Evolutionary conservation across 305 asterid species (phyloP).

Genomic region (Andrographis paniculata): DNA sequence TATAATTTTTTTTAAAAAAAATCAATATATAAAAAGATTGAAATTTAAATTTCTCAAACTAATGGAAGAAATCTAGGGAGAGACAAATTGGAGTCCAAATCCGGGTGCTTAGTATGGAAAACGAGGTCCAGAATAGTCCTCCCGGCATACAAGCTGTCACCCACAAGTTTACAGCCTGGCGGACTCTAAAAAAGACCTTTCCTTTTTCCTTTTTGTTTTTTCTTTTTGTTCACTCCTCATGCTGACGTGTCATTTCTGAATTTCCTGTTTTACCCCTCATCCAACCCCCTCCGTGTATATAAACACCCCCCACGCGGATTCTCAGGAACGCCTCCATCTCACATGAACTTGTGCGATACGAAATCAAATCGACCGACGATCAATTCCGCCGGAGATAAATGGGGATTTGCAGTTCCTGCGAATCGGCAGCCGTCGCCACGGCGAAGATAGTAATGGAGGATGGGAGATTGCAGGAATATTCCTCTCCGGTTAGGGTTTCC

Average conservation of each 20-base stretch:
- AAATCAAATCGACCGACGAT: neutral
- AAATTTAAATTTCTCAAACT: too few relatives aligned
- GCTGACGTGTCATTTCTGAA: neutral
- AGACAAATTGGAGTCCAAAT: too few relatives aligned
- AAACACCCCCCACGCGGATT: neutral
- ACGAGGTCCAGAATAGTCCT: too few relatives aligned
- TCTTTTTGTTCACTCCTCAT: too few relatives aligned
- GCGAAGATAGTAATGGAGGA: neutral
- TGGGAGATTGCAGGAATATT: neutral
- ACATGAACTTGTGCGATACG: neutral
- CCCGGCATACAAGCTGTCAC: neutral
- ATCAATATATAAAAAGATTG: too few relatives aligned
- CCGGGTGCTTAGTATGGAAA: too few relatives aligned
- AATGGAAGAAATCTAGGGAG: too few relatives aligned
- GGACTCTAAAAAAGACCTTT: too few relatives aligned
- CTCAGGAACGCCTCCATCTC: neutral
- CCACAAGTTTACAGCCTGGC: neutral
- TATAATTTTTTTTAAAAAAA: too few relatives aligned
- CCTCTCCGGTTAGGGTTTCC: neutral
- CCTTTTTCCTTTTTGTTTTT: too few relatives aligned
- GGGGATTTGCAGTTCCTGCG: slow-evolving; percentile 1
- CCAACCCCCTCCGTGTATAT: neutral
- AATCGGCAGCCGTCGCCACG: neutral
- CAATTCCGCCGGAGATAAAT: neutral
- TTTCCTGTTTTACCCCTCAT: neutral